Evolutionary conservation across 495 filamentous ascomycete genomes (phyloP).

Genomic region (Neurospora tetraspora): DNA sequence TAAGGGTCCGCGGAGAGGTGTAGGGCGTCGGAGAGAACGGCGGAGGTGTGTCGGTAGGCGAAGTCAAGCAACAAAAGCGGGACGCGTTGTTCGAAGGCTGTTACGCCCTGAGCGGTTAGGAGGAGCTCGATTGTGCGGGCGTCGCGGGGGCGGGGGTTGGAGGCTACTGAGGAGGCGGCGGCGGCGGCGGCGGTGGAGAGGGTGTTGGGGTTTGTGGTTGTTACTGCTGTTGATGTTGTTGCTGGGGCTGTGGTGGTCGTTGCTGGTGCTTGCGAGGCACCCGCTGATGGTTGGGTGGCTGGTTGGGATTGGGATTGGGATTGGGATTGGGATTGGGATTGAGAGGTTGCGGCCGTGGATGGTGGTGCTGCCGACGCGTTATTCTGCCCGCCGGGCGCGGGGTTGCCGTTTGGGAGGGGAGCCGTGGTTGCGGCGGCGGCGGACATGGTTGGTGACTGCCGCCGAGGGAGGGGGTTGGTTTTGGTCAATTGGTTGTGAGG

Average conservation of each 20-base stretch:
- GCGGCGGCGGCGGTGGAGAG: conserved; percentile 12
- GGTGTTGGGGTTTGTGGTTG: conserved; percentile 14
- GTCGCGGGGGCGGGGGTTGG: conserved; percentile 74
- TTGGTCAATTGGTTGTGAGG: conserved; percentile 1
- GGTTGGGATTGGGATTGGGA: conserved; percentile 19
- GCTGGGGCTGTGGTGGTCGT: conserved; percentile 17
- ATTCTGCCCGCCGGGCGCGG: neutral
- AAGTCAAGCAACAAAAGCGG: conserved; percentile 93
- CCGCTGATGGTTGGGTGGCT: conserved; percentile 6
- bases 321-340: conserved; percentile 29
- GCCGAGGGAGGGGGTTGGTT: neutral
- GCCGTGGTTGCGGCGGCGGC: conserved; percentile 16
- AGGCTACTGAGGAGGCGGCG: conserved; percentile 30
- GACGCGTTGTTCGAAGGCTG: conserved; percentile 85
- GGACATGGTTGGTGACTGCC: conserved; percentile 4
- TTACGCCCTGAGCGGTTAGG: conserved; percentile 77
- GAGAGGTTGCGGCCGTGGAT: conserved; percentile 19
- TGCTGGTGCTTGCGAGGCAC: conserved; percentile 25
- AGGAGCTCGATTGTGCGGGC: conserved; percentile 85
- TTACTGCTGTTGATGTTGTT: conserved; percentile 7
- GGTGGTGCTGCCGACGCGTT: conserved; percentile 2
- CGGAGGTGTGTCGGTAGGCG: conserved; percentile 71
- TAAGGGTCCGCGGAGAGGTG: conserved; percentile 56
- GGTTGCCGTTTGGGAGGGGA: conserved; percentile 34
- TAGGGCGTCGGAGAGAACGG: conserved; percentile 56